Percentiles rank a stretch among this genome's conserved stretches.
Conservation (phyloP, 2,329 filamentous ascomycete species). For the Polychaeton citri region DNA sequence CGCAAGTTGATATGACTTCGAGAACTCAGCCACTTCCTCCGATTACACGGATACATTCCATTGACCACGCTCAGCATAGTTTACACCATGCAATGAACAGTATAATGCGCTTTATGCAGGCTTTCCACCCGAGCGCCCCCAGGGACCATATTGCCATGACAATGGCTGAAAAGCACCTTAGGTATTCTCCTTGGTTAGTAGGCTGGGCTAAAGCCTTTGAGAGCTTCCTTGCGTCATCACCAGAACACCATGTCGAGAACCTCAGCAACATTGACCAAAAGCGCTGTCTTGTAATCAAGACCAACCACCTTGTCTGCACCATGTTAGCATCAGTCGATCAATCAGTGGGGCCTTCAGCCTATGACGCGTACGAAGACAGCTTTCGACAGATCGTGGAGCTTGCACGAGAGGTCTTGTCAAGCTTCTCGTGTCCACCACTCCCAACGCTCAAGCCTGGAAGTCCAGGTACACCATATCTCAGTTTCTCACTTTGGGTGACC, state of each 20-base stretch:
- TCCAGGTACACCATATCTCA: slow-evolving; percentile 17
- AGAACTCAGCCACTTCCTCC: slow-evolving; percentile 14
- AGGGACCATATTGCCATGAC: slow-evolving; percentile 17
- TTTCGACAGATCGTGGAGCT: slow-evolving; percentile 22
- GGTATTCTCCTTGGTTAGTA: slow-evolving; percentile 19
- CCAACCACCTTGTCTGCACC: slow-evolving; percentile 19
- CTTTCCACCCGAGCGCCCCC: slow-evolving; percentile 15
- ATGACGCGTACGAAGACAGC: slow-evolving; percentile 18
- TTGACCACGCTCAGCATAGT: slow-evolving; percentile 20
- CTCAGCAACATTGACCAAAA: slow-evolving; percentile 19
- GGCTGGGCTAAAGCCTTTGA: slow-evolving; percentile 19
- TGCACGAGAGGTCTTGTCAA: slow-evolving; percentile 18
- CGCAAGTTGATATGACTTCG: slow-evolving; percentile 14
- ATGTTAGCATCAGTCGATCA: slow-evolving; percentile 20
- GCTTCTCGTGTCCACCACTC: slow-evolving; percentile 19
- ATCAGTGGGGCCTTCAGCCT: slow-evolving; percentile 16
- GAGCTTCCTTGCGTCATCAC: slow-evolving; percentile 8
- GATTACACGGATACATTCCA: slow-evolving; percentile 16
- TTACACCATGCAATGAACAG: slow-evolving; percentile 20
- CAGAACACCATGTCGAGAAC: slow-evolving; percentile 8
- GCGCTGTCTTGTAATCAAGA: slow-evolving; percentile 22
- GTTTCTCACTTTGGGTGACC: slow-evolving; percentile 21
- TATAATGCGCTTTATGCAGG: slow-evolving; percentile 21
- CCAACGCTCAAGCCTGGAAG: slow-evolving; percentile 16
- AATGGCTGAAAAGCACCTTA: slow-evolving; percentile 18